Evolutionary conservation across 108 stramenopile species (phyloP).

Genomic region (Parietichytrium sp.): DNA sequence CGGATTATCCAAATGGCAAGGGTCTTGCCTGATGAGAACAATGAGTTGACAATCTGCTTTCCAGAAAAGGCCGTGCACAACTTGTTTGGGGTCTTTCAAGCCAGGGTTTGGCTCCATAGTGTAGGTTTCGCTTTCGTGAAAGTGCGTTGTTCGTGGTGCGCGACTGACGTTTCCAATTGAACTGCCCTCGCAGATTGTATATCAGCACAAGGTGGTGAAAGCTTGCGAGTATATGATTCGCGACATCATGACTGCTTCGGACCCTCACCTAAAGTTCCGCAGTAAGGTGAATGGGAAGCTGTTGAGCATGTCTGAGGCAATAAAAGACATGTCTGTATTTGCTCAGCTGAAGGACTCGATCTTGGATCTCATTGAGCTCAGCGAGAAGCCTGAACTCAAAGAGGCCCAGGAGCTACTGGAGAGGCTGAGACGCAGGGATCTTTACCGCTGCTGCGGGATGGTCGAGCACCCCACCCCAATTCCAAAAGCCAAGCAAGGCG

Average conservation of each 20-base stretch:
- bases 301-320: slow-evolving; percentile 18
- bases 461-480: background rate
- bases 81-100: slow-evolving; percentile 47
- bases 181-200: slow-evolving; percentile 50
- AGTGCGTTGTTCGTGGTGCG: too few relatives aligned
- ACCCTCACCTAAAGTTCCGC: background rate
- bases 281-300: background rate
- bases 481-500: background rate
- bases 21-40: slow-evolving; percentile 7
- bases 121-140: background rate
- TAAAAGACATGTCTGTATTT: slow-evolving; percentile 22
- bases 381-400: background rate
- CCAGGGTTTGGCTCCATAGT: slow-evolving; percentile 42
- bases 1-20: slow-evolving; percentile 3
- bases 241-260: background rate
- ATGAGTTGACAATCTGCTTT: slow-evolving; percentile 51
- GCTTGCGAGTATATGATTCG: slow-evolving; percentile 56
- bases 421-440: background rate
- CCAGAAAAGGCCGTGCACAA: slow-evolving; percentile 57
- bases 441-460: slow-evolving; percentile 36
- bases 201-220: slow-evolving; percentile 58
- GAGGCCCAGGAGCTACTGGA: background rate
- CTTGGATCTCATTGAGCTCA: background rate
- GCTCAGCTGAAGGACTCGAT: slow-evolving; percentile 22
- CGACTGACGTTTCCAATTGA: too few relatives aligned